Percentiles rank a stretch among this genome's conserved stretches.
phyloP scores from a whole-genome alignment of 345 rosid species.

The Melaleuca alternifolia region DNA sequence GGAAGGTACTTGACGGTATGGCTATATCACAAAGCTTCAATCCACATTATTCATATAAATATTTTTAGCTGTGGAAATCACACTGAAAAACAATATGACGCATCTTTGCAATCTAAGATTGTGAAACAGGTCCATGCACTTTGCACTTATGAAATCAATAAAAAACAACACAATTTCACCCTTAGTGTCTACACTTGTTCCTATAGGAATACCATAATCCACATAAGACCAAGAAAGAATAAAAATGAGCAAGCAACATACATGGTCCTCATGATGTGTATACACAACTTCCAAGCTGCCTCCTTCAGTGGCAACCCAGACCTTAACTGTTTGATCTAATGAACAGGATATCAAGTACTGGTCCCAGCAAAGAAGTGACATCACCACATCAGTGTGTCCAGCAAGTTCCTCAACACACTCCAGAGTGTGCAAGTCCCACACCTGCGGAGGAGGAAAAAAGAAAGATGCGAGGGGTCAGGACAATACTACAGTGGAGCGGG shows the following conservation, averaged over 20 bases:
- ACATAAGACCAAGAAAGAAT: rapidly evolving
- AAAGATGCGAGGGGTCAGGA: background rate
- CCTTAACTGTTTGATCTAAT: slow-evolving; percentile 40
- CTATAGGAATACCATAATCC: background rate
- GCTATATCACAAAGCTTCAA: background rate
- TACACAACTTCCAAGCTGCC: slow-evolving; percentile 13
- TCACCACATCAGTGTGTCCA: slow-evolving; percentile 38
- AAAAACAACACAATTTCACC: background rate
- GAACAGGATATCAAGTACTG: slow-evolving; percentile 44
- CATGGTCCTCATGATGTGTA: slow-evolving; percentile 20
- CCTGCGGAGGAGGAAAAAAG: slow-evolving; percentile 12
- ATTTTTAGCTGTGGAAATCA: background rate
- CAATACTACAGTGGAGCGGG: rapidly evolving
- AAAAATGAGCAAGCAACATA: slow-evolving; percentile 1
- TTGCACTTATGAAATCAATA: rapidly evolving
- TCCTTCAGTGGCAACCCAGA: slow-evolving; percentile 31
- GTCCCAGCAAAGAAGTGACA: slow-evolving; percentile 55
- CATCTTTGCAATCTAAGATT: background rate
- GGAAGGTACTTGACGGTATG: background rate
- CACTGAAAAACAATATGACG: rapidly evolving
- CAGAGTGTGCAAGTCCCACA: slow-evolving; percentile 42
- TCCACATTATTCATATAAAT: background rate
- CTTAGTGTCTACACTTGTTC: background rate
- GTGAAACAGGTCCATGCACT: background rate
- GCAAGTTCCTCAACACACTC: slow-evolving; percentile 24